Conservation (phyloP, 2,329 filamentous ascomycete species). For the Rutstroemia sp. region DNA sequence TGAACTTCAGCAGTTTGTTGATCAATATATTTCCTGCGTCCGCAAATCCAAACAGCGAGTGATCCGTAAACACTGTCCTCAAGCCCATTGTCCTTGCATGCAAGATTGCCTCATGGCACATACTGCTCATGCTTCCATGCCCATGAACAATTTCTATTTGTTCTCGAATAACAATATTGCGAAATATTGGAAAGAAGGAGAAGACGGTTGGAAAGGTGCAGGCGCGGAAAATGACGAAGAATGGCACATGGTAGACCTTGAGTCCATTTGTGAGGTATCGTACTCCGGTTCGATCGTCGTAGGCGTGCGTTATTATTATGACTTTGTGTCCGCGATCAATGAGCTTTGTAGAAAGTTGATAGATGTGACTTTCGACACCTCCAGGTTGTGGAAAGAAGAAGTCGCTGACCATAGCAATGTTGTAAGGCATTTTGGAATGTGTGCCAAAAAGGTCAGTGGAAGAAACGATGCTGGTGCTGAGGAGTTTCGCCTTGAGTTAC, state of each 20-base stretch:
- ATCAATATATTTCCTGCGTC: slow-evolving; percentile 93
- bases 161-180: slow-evolving; percentile 91
- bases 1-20: slow-evolving; percentile 96
- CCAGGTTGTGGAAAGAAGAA: slow-evolving; percentile 99
- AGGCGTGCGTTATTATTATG: slow-evolving; percentile 93
- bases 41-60: slow-evolving; percentile 94
- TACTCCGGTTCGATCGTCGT: slow-evolving; percentile 82
- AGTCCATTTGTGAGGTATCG: slow-evolving; percentile 95
- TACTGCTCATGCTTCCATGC: slow-evolving; percentile 86
- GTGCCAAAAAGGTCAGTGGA: neutral
- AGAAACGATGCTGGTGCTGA: too few species aligned
- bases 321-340: slow-evolving; percentile 98
- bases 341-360: slow-evolving; percentile 92
- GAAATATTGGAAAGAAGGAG: slow-evolving; percentile 96
- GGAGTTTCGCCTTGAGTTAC: too few species aligned
- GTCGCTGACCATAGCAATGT: slow-evolving; percentile 91
- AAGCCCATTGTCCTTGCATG: slow-evolving; percentile 95
- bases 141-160: slow-evolving; percentile 96
- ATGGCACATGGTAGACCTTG: slow-evolving; percentile 97
- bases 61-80: slow-evolving; percentile 93
- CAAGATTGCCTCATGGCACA: slow-evolving; percentile 91
- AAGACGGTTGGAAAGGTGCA: slow-evolving; percentile 95
- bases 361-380: slow-evolving; percentile 96
- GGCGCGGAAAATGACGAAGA: slow-evolving; percentile 90
- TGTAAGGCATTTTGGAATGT: slow-evolving; percentile 39